Evolutionary conservation across 768 basidiomycete species (phyloP), one percentile per base, ranked within the genome.

Genomic region (Naganishia vishniacii): DNA sequence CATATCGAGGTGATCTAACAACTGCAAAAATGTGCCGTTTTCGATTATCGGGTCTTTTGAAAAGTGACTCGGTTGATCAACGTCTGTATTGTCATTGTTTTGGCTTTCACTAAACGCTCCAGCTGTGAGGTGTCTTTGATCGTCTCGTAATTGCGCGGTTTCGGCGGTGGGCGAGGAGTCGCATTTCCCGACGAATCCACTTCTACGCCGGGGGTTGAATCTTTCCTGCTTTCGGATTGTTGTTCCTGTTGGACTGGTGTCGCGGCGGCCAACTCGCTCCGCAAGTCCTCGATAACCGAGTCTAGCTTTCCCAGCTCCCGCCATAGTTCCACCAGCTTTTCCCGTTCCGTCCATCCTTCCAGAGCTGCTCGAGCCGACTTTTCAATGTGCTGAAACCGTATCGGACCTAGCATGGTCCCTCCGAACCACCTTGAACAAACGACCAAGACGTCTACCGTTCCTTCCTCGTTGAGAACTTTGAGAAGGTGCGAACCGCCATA

Each of bases 381-480:
- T 45, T 67, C 61, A 37, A 67, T 67, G 23, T 67, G 61, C 8
- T 56, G 31, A 42, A 67, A 67, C 12, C 65, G 61, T 12, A 49
- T 51, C 9, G 65, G 61, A 23, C 65, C 65, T 1, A 67, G 42
- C 53, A 67, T 42, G 3, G 65, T 67, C 15, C 65, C 65, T 8
- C 65, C 65, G 37, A 62, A 67, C 65, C 65, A 67, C 23, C 65
- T 46, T 42, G 46, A 59, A 48, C 61, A 71, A 59, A 68, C 28
- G 51, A 62, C 15, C 62, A 70, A 40, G 61, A 67, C 44, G 66
- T 65, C 32, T 66, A 69, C 15, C 26, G 46, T 13, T 60, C 68
- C 58, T 68, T 72, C 44, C 13, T 67, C 65, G n/a, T 48, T 48
- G 23, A 67, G 37, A 2, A 63, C 51, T 29, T 59, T 56, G 29